Evolutionary conservation across 1,139 yeast species (phyloP), one percentile per base, ranked within the genome.

Genomic region (Magnusiomyces tetraspermus): DNA sequence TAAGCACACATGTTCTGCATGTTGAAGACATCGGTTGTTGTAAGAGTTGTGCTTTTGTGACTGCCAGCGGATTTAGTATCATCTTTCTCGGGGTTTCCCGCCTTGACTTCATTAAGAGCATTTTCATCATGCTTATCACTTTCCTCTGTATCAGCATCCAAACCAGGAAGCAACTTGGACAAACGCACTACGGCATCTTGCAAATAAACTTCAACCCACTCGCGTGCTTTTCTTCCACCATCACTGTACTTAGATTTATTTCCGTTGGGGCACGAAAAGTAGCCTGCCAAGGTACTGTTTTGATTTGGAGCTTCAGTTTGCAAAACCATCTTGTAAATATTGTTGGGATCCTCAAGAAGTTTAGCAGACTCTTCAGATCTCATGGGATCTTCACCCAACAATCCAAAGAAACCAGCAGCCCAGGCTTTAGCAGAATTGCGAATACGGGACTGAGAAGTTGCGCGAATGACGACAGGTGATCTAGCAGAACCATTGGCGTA

Each of bases 1-100:
- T 71, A 76, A 8, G 76, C 76, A 61, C 80, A 76, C 58, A 76
- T 60, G 49, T 69, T 67, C 61, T 76, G 79, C 59, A 75, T 57
- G 30, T 65, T 66, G 51, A 62, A 65, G 17, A 69, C 73, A 54
- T 76, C 78, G 36, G 55, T 52, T 3, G 72, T 61, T 1, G 72
- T 68, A 53, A 76, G 56, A 55, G 65, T 59, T 5, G 42, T 38
- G 23, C 42, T 19, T 24, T 38, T 38, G 8, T 6, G 8, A n/a
- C 24, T 19, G 23, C 60, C 38, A 33, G 38, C 17, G 17, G 5
- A 33, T 15, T 15, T 5, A 4, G 10, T 10, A 15, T 15, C 38
- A 13, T 33, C 17, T 33, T 33, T 15, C 38, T 21, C 24, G 11
- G 5, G 13, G 21, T 24, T 15, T 6, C 15, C 24, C 21, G 8